Evolutionary conservation across 202 grass and related monocot genomes (phyloP).

Genomic region (Dendrocalamus latiflorus): DNA sequence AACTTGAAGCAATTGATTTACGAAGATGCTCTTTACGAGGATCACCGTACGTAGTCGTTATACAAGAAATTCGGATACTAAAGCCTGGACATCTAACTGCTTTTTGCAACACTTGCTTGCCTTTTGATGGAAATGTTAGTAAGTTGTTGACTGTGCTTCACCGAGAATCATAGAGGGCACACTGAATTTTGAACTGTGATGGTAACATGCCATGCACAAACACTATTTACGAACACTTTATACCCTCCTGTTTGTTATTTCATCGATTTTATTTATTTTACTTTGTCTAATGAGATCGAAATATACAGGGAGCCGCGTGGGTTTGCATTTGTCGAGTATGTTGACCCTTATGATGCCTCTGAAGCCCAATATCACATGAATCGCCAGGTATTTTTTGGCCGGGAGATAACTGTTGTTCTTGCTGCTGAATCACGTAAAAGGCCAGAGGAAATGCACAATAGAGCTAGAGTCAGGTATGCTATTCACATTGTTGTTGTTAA

Average conservation of each 20-base stretch:
- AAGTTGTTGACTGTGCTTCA: constrained; percentile 58
- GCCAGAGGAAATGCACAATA: constrained; percentile 84
- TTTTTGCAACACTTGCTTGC: too few species aligned
- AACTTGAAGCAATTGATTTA: constrained; percentile 60
- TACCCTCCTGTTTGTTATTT: too few species aligned
- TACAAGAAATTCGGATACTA: constrained; percentile 56
- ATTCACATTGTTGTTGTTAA: neutral
- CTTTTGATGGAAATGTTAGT: too few species aligned
- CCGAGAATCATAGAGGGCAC: constrained; percentile 46
- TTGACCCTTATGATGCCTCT: too few species aligned
- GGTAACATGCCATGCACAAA: too few species aligned
- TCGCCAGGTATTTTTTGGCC: too few species aligned
- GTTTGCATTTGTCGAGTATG: too few species aligned
- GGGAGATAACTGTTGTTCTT: too few species aligned
- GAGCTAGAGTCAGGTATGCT: constrained; percentile 57
- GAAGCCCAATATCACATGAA: too few species aligned
- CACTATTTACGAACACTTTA: too few species aligned
- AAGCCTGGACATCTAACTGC: constrained; percentile 52
- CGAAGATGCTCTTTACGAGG: constrained; percentile 61
- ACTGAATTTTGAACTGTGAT: constrained; percentile 46
- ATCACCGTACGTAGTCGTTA: constrained; percentile 40
- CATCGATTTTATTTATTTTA: neutral
- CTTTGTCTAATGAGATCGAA: constrained; percentile 8
- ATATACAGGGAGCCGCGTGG: too few species aligned
- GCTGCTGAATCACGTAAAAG: constrained; percentile 89